Evolutionary conservation across 78 protist species (phyloP), one percentile per base, ranked within the genome.

Genomic region (Guillardia theta): DNA sequence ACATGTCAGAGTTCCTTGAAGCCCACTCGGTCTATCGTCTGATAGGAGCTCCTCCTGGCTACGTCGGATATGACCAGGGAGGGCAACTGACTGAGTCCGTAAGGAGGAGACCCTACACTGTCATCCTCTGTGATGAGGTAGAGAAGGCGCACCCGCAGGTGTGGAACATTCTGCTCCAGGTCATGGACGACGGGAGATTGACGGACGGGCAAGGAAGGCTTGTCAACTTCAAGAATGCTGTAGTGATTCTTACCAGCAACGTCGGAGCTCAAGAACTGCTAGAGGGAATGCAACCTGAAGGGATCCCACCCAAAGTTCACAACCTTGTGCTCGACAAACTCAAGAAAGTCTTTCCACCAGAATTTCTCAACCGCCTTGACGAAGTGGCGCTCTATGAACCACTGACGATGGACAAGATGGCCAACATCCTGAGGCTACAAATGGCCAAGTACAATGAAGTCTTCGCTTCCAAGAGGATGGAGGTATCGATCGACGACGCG

Each of bases 11-110:
- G 96, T 99, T 96, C 96, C 96, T 96, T 98, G 99, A 99, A 30
- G 92, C 94, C 88, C 99, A 98, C 70, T 15, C 97, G 0, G 99
- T 99, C 0, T 53, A 99, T 4, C 93, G 99, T 43, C 95, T 99
- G 48, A 99, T 99, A 58, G 99, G 99, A 30, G 96, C 99, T 22
- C 99, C 99, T 12, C 99, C 99, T 4, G 99, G 99, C 24, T 99
- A 99, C 88, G 99, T 99, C 24, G 99, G 99, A 39, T 96, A 97
- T 94, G 99, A 98, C 43, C 97, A 97, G 87, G 99, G 99, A 43
- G 99, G 99, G 21, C 99, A 98, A 95, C 97, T 99, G 83, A 99
- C 99, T 0, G 99, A 99, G 93, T 98, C 99, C 21, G 99, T 99
- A 5, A 50, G 92, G n/a, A 5, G 83, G 70, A 93, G 98, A 4